phyloP scores from a whole-genome alignment of 139 green algal genomes.

The Chara braunii region DNA sequence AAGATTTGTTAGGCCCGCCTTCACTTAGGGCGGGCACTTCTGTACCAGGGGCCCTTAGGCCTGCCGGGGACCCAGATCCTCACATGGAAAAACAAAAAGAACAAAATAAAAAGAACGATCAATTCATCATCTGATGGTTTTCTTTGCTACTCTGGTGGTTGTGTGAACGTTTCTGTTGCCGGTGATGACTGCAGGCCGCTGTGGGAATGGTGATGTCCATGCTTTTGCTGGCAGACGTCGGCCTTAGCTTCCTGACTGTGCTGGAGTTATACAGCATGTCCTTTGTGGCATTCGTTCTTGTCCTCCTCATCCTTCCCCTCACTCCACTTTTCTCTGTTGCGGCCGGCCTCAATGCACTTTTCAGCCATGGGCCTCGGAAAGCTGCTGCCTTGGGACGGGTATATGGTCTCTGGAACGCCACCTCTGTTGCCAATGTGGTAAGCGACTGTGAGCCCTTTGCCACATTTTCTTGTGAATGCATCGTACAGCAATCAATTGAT shows the following conservation, averaged over 20 bases:
- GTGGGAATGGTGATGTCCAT: conserved; percentile 35
- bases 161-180: too few relatives aligned
- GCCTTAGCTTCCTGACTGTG: conserved; percentile 18
- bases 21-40: too few relatives aligned
- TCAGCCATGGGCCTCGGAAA: conserved; percentile 8
- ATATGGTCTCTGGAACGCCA: conserved; percentile 32
- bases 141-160: too few relatives aligned
- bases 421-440: conserved; percentile 22
- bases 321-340: conserved; percentile 32
- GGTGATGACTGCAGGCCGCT: conserved; percentile 19
- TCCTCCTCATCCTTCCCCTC: conserved; percentile 27
- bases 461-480: too few relatives aligned
- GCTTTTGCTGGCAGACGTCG: conserved; percentile 26
- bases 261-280: conserved; percentile 36
- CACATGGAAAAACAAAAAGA: too few relatives aligned
- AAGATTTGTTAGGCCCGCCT: too few relatives aligned
- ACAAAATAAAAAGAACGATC: too few relatives aligned
- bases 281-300: conserved; percentile 8
- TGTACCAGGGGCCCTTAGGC: too few relatives aligned
- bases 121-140: too few relatives aligned
- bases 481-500: too few relatives aligned
- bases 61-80: too few relatives aligned
- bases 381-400: conserved; percentile 16
- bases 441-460: too few relatives aligned
- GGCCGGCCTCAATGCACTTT: conserved; percentile 29